Evolutionary conservation across 2,329 filamentous ascomycete genomes (phyloP).

Genomic region (Hymenoscyphus fraxineus): DNA sequence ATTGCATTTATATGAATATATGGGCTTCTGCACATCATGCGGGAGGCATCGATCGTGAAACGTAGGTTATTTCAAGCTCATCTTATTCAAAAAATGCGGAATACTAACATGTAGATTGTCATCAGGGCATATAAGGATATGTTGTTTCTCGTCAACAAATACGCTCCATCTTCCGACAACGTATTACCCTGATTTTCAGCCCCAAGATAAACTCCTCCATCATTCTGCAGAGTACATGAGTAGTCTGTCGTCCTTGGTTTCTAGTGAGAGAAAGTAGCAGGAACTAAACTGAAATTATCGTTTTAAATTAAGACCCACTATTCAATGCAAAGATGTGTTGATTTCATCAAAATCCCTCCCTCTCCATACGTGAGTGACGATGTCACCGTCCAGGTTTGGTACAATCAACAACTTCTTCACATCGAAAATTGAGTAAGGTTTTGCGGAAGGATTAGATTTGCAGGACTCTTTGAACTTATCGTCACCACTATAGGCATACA

Average conservation of each 20-base stretch:
- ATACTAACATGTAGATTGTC: neutral
- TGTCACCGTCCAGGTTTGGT: too few relatives aligned
- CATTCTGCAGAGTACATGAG: neutral
- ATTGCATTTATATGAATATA: slow-evolving; percentile 20
- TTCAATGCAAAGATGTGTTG: too few relatives aligned
- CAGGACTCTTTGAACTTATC: too few relatives aligned
- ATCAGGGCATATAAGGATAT: slow-evolving; percentile 38
- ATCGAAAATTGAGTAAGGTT: too few relatives aligned
- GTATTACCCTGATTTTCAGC: neutral
- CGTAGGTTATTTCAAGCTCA: slow-evolving; percentile 8
- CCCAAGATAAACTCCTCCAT: neutral
- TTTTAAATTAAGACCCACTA: neutral
- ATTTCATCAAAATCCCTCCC: too few relatives aligned
- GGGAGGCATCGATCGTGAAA: slow-evolving; percentile 2
- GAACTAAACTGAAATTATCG: neutral
- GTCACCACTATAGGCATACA: too few relatives aligned
- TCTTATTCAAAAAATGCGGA: neutral
- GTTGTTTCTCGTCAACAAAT: slow-evolving; percentile 38
- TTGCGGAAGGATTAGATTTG: too few relatives aligned
- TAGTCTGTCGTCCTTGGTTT: neutral
- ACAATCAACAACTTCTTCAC: too few relatives aligned
- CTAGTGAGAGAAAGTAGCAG: neutral
- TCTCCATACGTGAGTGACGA: too few relatives aligned
- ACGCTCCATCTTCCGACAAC: slow-evolving; percentile 29
- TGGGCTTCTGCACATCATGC: slow-evolving; percentile 11